Percentiles rank a stretch among this genome's conserved stretches.
Evolutionary conservation across 2,329 filamentous ascomycete species (phyloP).

Genomic region (Penicillium sp.): DNA sequence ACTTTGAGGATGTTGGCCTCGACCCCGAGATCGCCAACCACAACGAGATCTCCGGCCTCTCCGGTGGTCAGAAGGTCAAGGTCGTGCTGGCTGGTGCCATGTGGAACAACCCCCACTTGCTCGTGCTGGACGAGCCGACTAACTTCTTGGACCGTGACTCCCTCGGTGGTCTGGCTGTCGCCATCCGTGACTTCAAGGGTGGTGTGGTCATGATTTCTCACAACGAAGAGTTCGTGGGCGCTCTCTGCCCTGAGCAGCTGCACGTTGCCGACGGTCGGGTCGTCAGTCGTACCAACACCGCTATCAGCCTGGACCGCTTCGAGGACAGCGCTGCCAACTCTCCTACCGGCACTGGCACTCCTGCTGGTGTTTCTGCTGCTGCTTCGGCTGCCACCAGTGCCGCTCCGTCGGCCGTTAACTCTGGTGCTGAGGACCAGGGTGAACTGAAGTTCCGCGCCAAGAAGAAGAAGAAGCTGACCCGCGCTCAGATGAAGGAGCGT

Average conservation of each 20-base stretch:
- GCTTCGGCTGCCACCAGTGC: slow-evolving; percentile 64
- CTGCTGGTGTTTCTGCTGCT: slow-evolving; percentile 61
- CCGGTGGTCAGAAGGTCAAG: slow-evolving; percentile 98
- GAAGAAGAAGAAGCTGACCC: slow-evolving; percentile 98
- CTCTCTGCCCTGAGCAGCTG: slow-evolving; percentile 95
- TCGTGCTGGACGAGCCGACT: slow-evolving; percentile 97
- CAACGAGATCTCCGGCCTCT: slow-evolving; percentile 95
- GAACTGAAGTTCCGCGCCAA: slow-evolving; percentile 85
- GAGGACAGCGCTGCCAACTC: slow-evolving; percentile 74
- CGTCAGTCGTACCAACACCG: slow-evolving; percentile 76
- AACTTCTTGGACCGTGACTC: slow-evolving; percentile 99
- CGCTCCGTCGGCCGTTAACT: slow-evolving; percentile 70
- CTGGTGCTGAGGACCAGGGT: slow-evolving; percentile 77
- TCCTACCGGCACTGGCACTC: slow-evolving; percentile 53
- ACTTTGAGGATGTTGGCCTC: slow-evolving; percentile 95
- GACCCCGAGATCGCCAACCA: slow-evolving; percentile 98
- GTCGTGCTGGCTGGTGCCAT: slow-evolving; percentile 94
- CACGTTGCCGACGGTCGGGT: slow-evolving; percentile 87
- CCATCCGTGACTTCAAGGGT: slow-evolving; percentile 96
- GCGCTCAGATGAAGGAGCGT: slow-evolving; percentile 91
- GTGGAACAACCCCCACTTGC: slow-evolving; percentile 98
- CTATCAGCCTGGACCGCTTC: slow-evolving; percentile 78
- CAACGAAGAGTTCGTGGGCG: slow-evolving; percentile 98
- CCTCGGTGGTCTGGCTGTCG: slow-evolving; percentile 92
- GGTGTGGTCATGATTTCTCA: slow-evolving; percentile 99